Evolutionary conservation across 2,329 filamentous ascomycete genomes (phyloP).

Genomic region (Fusarium ramigenum): DNA sequence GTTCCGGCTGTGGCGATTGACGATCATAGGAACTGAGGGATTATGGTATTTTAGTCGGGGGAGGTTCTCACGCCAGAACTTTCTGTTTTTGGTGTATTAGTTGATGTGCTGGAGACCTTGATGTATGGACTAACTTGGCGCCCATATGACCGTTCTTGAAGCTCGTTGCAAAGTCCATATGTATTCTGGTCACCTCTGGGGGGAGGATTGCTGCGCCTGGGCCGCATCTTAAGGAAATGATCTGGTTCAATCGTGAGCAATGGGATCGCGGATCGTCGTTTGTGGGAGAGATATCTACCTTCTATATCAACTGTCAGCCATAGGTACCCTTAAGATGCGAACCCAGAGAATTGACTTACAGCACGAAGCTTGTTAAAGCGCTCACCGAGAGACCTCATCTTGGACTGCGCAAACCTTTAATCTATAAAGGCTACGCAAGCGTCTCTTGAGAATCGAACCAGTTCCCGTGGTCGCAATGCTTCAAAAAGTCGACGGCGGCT

Average conservation of each 20-base stretch:
- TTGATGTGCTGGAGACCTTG: background rate
- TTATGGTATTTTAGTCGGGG: constrained; percentile 95
- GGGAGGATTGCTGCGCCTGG: constrained; percentile 86
- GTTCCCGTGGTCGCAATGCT: constrained; percentile 26
- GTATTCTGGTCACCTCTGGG: constrained; percentile 76
- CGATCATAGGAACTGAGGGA: constrained; percentile 82
- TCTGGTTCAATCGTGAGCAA: constrained; percentile 56
- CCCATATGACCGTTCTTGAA: constrained; percentile 76
- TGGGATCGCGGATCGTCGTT: constrained; percentile 32
- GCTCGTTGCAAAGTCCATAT: constrained; percentile 74
- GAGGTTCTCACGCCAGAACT: constrained; percentile 87
- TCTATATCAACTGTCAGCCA: constrained; percentile 48
- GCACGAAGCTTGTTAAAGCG: constrained; percentile 79
- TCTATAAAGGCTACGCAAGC: constrained; percentile 26
- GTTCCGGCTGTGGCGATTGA: constrained; percentile 73
- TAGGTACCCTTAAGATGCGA: background rate
- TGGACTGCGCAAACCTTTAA: constrained; percentile 34
- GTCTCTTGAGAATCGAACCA: constrained; percentile 21
- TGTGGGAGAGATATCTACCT: constrained; percentile 49
- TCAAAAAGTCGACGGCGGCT: constrained; percentile 41
- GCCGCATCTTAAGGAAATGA: constrained; percentile 80
- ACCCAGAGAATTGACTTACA: constrained; percentile 60
- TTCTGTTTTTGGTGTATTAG: constrained; percentile 59
- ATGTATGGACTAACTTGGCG: constrained; percentile 65
- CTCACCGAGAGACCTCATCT: constrained; percentile 63